These are phyloP conservation scores for Xerocomellus amylosporus DNA, from an alignment of 768 basidiomycete species.

Conservation along the genomic window DNA sequence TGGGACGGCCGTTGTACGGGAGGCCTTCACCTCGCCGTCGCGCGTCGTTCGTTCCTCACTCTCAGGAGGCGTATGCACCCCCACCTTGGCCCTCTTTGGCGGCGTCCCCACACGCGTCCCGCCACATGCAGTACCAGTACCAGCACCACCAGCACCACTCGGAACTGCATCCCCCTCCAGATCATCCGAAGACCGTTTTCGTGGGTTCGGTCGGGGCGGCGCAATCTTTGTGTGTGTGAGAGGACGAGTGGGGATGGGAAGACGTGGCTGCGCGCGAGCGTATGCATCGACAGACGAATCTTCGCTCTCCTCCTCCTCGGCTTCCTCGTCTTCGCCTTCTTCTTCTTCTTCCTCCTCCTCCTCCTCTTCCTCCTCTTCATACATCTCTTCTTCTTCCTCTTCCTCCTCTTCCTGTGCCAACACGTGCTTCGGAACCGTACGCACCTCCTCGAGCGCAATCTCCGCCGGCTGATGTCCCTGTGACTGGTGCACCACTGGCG, in stretches of 20 bases:
- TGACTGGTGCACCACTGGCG: not conserved
- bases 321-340: slow-evolving; percentile 18
- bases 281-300: slow-evolving; percentile 14
- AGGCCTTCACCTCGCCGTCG: not conserved
- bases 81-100: slow-evolving; percentile 39
- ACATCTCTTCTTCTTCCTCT: slow-evolving; percentile 29
- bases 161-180: slow-evolving; percentile 28
- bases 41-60: slow-evolving; percentile 10
- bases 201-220: slow-evolving; percentile 20
- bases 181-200: slow-evolving; percentile 39
- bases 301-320: slow-evolving; percentile 36
- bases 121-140: not conserved
- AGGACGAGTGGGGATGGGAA: not conserved
- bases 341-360: slow-evolving; percentile 18
- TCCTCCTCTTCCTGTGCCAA: slow-evolving; percentile 30
- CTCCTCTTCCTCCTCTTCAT: slow-evolving; percentile 26
- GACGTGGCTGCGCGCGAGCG: slow-evolving; percentile 5
- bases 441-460: slow-evolving; percentile 29
- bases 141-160: not conserved
- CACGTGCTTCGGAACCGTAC: slow-evolving; percentile 13
- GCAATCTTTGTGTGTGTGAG: slow-evolving; percentile 11
- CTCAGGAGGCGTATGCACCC: slow-evolving; percentile 1
- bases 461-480: slow-evolving; percentile 13
- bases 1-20: not conserved
- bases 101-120: slow-evolving; percentile 33